phyloP scores from a whole-genome alignment of 1,284 basidiomycete species.

The Volvariella volvacea region DNA sequence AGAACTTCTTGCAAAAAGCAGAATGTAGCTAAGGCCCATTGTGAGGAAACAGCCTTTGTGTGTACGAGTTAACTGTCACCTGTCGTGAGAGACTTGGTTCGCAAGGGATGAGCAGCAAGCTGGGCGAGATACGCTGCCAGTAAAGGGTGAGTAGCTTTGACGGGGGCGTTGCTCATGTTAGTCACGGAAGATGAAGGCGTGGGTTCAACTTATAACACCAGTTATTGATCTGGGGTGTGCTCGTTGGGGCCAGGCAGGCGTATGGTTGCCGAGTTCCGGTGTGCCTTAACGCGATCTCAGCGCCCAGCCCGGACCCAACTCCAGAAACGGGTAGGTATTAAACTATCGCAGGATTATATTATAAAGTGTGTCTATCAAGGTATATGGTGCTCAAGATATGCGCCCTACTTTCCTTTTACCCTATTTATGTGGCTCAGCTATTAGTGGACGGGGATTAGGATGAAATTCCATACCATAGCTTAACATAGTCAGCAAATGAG shows the following conservation, averaged over 20 bases:
- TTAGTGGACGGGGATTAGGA: neutral
- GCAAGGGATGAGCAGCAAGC: conserved; percentile 58
- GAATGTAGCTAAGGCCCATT: conserved; percentile 41
- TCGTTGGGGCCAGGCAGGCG: conserved; percentile 5
- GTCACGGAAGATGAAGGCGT: no score
- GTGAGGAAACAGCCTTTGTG: neutral
- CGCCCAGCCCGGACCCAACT: no score
- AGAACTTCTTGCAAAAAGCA: conserved; percentile 80
- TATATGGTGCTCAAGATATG: conserved; percentile 7
- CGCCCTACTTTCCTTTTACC: conserved; percentile 39
- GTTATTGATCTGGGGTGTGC: no score
- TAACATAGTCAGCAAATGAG: conserved; percentile 93
- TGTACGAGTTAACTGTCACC: conserved; percentile 28
- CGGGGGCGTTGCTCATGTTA: conserved; percentile 19
- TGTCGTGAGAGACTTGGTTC: conserved; percentile 70
- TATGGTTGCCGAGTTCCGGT: conserved; percentile 1
- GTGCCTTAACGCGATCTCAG: no score
- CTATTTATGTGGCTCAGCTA: conserved; percentile 19
- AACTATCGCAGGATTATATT: no score
- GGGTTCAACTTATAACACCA: no score
- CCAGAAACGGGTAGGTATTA: no score
- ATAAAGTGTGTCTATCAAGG: no score
- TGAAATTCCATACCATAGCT: conserved; percentile 51
- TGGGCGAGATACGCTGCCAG: conserved; percentile 59
- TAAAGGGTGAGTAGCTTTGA: conserved; percentile 41